Conservation (phyloP, 179 eudicot genomes). For the Beta corolliflora region DNA sequence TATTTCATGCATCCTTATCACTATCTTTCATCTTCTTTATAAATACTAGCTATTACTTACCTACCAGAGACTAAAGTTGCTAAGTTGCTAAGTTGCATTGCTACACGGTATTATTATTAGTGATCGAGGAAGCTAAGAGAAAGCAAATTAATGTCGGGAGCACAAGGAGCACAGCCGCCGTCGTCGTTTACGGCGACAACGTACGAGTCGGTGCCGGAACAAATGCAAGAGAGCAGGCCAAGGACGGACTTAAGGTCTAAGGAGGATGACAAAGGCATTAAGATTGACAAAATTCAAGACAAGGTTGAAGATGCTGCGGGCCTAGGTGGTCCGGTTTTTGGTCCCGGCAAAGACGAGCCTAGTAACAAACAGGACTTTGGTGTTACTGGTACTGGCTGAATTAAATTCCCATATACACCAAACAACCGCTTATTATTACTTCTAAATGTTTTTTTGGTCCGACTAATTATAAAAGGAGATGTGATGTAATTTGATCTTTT, state of each 20-base stretch:
- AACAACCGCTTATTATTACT: no score
- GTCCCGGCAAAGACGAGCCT: constrained; percentile 58
- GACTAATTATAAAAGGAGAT: no score
- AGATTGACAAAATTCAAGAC: constrained; percentile 69
- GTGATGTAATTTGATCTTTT: no score
- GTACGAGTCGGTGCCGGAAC: constrained; percentile 61
- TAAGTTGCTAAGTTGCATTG: background rate
- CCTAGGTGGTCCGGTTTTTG: constrained; percentile 72
- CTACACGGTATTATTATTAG: background rate
- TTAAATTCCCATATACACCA: no score
- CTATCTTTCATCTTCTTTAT: background rate
- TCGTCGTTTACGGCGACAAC: constrained; percentile 72
- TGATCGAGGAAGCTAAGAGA: no score
- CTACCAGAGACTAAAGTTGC: background rate
- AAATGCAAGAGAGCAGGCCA: constrained; percentile 47
- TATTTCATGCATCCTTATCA: background rate
- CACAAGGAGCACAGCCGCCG: constrained; percentile 83
- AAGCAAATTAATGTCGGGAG: constrained; percentile 63
- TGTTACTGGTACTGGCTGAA: constrained; percentile 64
- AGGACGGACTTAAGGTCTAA: constrained; percentile 45
- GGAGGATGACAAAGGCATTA: constrained; percentile 70
- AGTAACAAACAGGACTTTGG: constrained; percentile 66
- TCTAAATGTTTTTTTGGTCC: no score
- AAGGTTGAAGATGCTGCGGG: constrained; percentile 81
- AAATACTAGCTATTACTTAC: background rate